Conservation (phyloP, 768 basidiomycete genomes). For the Lyophyllum shimeji region DNA sequence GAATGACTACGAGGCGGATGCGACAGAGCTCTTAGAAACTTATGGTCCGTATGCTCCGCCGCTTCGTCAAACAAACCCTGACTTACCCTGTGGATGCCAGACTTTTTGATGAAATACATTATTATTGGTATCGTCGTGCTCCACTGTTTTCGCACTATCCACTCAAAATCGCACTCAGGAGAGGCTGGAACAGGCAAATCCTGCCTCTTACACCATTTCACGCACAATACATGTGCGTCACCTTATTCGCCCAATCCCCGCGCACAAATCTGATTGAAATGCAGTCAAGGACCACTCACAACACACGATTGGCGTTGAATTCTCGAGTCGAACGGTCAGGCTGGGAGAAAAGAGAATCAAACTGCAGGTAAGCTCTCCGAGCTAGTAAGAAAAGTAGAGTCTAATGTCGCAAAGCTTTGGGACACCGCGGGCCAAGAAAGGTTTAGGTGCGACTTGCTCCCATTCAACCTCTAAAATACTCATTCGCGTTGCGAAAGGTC, state of each 20-base stretch:
- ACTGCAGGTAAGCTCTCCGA: slow-evolving; percentile 67
- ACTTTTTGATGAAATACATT: slow-evolving; percentile 99
- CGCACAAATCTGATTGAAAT: slow-evolving; percentile 7
- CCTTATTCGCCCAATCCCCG: not conserved
- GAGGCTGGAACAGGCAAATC: slow-evolving; percentile 98
- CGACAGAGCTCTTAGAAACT: slow-evolving; percentile 91
- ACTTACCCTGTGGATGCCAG: slow-evolving; percentile 41
- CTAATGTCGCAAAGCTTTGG: slow-evolving; percentile 66
- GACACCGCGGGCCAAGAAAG: slow-evolving; percentile 97
- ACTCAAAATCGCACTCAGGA: slow-evolving; percentile 43
- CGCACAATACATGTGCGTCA: slow-evolving; percentile 87
- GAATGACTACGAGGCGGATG: slow-evolving; percentile 77
- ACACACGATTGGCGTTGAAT: slow-evolving; percentile 98
- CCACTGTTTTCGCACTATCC: slow-evolving; percentile 9
- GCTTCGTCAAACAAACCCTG: not conserved
- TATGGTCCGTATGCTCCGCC: slow-evolving; percentile 60
- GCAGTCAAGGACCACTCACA: slow-evolving; percentile 96
- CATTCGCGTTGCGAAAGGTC: slow-evolving; percentile 47
- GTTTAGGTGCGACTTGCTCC: slow-evolving; percentile 58
- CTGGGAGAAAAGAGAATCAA: slow-evolving; percentile 95
- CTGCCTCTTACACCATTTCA: slow-evolving; percentile 94
- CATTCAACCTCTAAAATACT: not conserved
- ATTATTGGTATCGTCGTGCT: slow-evolving; percentile 71
- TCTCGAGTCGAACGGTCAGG: slow-evolving; percentile 90
- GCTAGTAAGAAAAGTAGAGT: not conserved